Evolutionary conservation across 2,329 filamentous ascomycete genomes (phyloP).

Genomic region (Aureobasidium sp.): DNA sequence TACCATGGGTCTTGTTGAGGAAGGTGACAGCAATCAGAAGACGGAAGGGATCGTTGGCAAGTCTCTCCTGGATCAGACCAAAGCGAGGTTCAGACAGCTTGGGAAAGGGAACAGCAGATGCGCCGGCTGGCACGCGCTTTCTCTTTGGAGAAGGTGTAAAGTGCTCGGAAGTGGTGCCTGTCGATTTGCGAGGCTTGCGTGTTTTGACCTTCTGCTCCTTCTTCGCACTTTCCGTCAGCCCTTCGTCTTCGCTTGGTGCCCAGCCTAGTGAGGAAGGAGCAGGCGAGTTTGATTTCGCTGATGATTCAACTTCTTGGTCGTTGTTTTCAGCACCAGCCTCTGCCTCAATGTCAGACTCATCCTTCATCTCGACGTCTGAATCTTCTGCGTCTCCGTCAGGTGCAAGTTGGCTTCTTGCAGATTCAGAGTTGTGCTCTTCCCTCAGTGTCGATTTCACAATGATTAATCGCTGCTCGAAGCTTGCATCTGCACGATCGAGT

Average conservation of each 20-base stretch:
- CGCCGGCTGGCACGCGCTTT: conserved; percentile 24
- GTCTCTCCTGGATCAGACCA: conserved; percentile 76
- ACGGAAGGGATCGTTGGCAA: conserved; percentile 68
- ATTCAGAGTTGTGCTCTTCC: conserved; percentile 7
- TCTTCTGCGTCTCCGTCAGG: not conserved
- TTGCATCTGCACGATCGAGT: not conserved
- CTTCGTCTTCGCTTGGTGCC: conserved; percentile 12
- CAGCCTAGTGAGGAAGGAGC: not conserved
- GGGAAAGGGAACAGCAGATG: conserved; percentile 55
- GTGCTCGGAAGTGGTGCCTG: conserved; percentile 29
- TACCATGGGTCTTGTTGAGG: conserved; percentile 72
- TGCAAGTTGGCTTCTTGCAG: conserved; percentile 2
- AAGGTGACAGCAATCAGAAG: conserved; percentile 78
- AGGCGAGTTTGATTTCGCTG: not conserved
- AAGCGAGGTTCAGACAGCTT: conserved; percentile 57
- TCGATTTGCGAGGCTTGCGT: conserved; percentile 27
- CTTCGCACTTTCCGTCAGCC: not conserved
- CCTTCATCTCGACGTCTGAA: not conserved
- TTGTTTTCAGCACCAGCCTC: not conserved
- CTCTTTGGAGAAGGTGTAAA: conserved; percentile 24
- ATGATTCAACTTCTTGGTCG: not conserved
- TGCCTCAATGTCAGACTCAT: not conserved
- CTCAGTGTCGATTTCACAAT: not conserved
- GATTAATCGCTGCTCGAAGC: not conserved
- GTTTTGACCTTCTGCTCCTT: not conserved